These are phyloP conservation scores for Alternaria infectoria DNA, from an alignment of 2,329 filamentous ascomycete species.

Conservation along the genomic window DNA sequence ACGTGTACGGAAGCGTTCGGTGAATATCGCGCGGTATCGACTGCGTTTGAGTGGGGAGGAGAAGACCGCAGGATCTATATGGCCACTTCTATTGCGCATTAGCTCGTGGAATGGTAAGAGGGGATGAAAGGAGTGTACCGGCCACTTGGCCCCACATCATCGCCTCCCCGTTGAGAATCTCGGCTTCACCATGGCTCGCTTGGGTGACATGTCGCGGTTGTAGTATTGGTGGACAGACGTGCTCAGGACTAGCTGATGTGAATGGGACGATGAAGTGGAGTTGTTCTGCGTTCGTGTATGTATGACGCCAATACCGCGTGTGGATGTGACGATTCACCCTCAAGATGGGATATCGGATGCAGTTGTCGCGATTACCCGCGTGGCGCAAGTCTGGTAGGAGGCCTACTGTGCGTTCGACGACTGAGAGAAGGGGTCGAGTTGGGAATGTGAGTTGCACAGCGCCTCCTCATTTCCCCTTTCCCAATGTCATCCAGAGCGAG, in stretches of 20 bases:
- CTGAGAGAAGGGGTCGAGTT: background rate
- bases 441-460: background rate
- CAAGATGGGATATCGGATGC: background rate
- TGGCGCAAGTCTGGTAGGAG: background rate
- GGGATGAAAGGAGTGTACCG: background rate
- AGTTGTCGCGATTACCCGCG: background rate
- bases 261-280: background rate
- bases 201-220: background rate
- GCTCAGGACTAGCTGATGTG: background rate
- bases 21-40: background rate
- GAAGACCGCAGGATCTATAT: background rate
- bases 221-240: background rate
- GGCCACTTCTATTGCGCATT: background rate
- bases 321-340: background rate
- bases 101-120: background rate
- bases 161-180: background rate
- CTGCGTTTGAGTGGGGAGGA: background rate
- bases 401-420: background rate
- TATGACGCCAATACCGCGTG: background rate
- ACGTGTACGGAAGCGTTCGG: background rate
- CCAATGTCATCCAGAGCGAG: background rate
- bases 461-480: background rate
- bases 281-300: fast-evolving
- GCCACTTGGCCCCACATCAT: background rate
- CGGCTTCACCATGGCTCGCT: background rate